Base-by-base conservation (phyloP, 805 yeast species). In the Lachancea meyersii region DNA sequence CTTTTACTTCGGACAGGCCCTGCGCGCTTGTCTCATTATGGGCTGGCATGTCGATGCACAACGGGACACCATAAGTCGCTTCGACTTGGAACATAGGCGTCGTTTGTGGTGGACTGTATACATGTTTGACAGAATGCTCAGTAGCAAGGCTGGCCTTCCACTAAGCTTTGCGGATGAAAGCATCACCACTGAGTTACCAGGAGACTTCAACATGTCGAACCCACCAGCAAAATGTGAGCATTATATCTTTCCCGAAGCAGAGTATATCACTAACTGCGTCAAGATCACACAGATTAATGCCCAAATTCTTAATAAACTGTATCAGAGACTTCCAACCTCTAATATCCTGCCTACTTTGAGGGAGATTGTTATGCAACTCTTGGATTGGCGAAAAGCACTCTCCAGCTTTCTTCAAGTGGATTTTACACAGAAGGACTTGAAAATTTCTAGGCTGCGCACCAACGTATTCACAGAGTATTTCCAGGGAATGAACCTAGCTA, bases 41-140 rank as follows among this genome's bases (percentile, higher is more conserved):
- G 94, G 94, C 2, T 74, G 82, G 79, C 94, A 84, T 59, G 93
- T 84, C 2, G 93, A 84, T 63, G 80, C 86, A 6, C 89, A 82
- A 46, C 77, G 78, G 51, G 86, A 79, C 48, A 77, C 71, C 27
- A 68, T 84, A 16, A 70, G 79, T 26, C 71, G 78, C 48, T 75
- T 76, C 51, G 91, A 82, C 68, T 79, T 83, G 50, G 95, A 89
- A 50, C 88, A 85, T 60, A 72, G 95, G 40, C 74, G 95, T 56
- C 75, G 89, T 45, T 63, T 86, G 27, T 88, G 91, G 69, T 88
- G 96, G 96, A 81, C 88, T 32, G 79, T 82, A 24, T 87, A 86
- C 63, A 77, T 81, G 61, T 76, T 86, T 52, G 97, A 88, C 64
- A 65, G 91, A 60, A 83, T 84, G 91, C 63, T 84, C 31, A 81